Conservation (phyloP, 148 eudicot species). For the Diospyros lotus region DNA sequence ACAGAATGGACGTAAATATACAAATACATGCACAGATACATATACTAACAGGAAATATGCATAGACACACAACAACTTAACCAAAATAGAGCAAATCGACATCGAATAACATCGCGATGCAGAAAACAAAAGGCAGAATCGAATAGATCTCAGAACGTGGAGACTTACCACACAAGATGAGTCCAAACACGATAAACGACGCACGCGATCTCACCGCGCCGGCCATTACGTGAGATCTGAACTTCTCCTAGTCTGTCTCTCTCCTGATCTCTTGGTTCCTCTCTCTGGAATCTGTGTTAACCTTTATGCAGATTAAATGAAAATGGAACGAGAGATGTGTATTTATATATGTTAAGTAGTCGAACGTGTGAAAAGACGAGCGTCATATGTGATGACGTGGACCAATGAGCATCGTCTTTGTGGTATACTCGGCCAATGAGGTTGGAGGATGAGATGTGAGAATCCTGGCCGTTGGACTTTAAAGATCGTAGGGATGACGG, state of each 20-base stretch:
- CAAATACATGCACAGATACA: no score
- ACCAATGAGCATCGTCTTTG: slow-evolving; percentile 26
- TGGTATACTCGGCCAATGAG: slow-evolving; percentile 22
- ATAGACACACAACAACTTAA: no score
- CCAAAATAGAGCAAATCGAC: no score
- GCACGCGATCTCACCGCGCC: slow-evolving; percentile 44
- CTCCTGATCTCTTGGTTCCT: background rate
- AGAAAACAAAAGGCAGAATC: no score
- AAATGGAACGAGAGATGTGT: background rate
- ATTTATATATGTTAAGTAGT: background rate
- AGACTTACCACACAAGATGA: slow-evolving; percentile 50
- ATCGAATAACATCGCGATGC: no score
- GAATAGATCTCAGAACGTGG: no score
- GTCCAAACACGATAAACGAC: slow-evolving; percentile 35
- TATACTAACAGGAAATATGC: no score
- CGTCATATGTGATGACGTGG: slow-evolving; percentile 50
- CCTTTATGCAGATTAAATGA: background rate
- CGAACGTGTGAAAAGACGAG: slow-evolving; percentile 12
- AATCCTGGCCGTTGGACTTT: slow-evolving; percentile 18
- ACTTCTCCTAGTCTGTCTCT: background rate
- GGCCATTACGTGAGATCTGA: slow-evolving; percentile 21
- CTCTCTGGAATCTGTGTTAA: background rate
- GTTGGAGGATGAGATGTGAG: slow-evolving; percentile 13
- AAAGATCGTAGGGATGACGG: background rate
- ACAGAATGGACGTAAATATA: no score